A percentile compares a stretch with the other conserved stretches of the same genome.
Evolutionary conservation across 2,329 filamentous ascomycete genomes (phyloP).

Genomic region (Pyrenophora tritici-repentis): DNA sequence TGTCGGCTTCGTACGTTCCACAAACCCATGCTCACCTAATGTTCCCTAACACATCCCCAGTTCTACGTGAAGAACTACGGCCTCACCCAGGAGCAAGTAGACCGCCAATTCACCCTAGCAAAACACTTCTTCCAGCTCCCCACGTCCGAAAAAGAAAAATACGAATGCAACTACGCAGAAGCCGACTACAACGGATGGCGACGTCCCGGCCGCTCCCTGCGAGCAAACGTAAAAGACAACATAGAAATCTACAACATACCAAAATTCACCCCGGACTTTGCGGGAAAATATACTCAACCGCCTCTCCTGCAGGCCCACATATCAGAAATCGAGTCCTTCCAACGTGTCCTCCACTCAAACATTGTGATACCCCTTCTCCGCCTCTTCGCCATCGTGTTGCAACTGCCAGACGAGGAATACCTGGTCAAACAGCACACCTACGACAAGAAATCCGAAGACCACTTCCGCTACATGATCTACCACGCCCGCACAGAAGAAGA

Average conservation of each 20-base stretch:
- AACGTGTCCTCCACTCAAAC: conserved; percentile 26
- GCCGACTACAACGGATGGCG: background rate
- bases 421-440: conserved; percentile 47
- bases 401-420: conserved; percentile 45
- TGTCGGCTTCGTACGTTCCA: conserved; percentile 42
- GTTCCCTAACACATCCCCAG: conserved; percentile 42
- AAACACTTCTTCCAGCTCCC: conserved; percentile 63
- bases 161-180: background rate
- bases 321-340: conserved; percentile 37
- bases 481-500: conserved; percentile 47
- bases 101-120: conserved; percentile 65
- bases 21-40: too few species aligned
- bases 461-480: conserved; percentile 52
- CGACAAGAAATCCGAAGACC: conserved; percentile 45
- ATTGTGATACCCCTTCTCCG: conserved; percentile 45
- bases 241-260: conserved; percentile 42
- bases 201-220: background rate
- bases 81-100: conserved; percentile 63
- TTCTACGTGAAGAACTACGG: conserved; percentile 68
- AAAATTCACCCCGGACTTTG: conserved; percentile 29
- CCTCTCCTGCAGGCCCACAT: conserved; percentile 25
- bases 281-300: conserved; percentile 15
- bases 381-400: conserved; percentile 49
- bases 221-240: conserved; percentile 21
- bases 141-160: conserved; percentile 64